A percentile compares a stretch with the other conserved stretches of the same genome.
These are phyloP conservation scores for Trichosanthes cucumerina DNA, from an alignment of 306 rosid species.

Conservation along the genomic window DNA sequence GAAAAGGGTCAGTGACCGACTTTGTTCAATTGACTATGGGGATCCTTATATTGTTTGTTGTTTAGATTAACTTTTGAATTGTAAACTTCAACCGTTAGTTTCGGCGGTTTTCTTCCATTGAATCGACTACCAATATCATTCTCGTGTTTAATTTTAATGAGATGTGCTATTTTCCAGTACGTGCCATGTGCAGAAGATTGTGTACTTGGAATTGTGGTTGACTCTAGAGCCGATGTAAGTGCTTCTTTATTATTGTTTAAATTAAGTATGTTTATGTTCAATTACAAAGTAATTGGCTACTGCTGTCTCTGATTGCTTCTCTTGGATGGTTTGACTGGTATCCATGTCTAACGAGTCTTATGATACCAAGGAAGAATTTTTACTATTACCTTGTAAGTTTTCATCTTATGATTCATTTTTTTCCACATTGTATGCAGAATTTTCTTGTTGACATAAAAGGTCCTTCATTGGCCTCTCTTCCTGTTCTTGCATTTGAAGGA, in stretches of 20 bases:
- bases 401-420: background rate
- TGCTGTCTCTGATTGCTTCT: background rate
- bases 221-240: constrained; percentile 83
- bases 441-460: constrained; percentile 92
- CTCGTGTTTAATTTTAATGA: background rate
- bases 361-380: background rate
- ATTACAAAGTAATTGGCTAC: background rate
- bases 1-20: constrained; percentile 57
- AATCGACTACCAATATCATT: background rate
- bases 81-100: background rate
- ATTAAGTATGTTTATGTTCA: background rate
- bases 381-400: background rate
- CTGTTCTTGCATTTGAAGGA: constrained; percentile 97
- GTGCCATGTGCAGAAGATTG: constrained; percentile 79
- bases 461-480: constrained; percentile 68
- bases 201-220: constrained; percentile 78
- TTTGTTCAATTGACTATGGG: background rate
- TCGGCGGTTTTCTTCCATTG: background rate
- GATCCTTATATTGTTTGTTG: background rate
- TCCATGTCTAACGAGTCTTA: background rate
- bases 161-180: constrained; percentile 36
- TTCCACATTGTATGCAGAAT: constrained; percentile 34
- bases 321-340: background rate
- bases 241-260: background rate
- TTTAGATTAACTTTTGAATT: background rate